A percentile compares a stretch with the other conserved stretches of the same genome.
Conservation (phyloP, 108 stramenopile species). For the Cyclostephanos tholiformis region DNA sequence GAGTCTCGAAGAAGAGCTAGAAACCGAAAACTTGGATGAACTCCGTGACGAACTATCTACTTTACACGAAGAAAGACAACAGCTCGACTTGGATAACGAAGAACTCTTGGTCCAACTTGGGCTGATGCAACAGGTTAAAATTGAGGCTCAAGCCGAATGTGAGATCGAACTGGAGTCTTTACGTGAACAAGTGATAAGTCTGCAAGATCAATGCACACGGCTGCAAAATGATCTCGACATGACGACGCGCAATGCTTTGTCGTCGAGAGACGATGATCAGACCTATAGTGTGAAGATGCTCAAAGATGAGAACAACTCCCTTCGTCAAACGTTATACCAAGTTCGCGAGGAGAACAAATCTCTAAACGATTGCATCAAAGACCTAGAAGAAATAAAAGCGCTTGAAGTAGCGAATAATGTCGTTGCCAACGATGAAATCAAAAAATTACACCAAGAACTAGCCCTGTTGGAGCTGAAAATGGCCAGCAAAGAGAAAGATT, state of each 20-base stretch:
- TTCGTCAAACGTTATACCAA: conserved; percentile 19
- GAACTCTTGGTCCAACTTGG: conserved; percentile 84
- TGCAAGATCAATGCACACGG: conserved; percentile 20
- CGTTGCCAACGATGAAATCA: conserved; percentile 21
- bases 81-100: conserved; percentile 72
- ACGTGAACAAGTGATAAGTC: conserved; percentile 31
- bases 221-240: conserved; percentile 35
- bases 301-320: conserved; percentile 21
- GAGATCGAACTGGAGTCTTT: conserved; percentile 33
- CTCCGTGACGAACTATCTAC: conserved; percentile 51
- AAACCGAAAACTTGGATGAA: conserved; percentile 33
- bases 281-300: conserved; percentile 21
- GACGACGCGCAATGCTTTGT: background rate
- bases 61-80: conserved; percentile 52
- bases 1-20: conserved; percentile 39
- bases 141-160: conserved; percentile 46
- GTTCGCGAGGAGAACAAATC: conserved; percentile 22
- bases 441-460: conserved; percentile 39
- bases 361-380: conserved; percentile 15
- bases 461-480: conserved; percentile 41
- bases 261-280: background rate
- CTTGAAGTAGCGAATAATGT: conserved; percentile 28
- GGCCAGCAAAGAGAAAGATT: conserved; percentile 41
- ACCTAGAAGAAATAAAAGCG: conserved; percentile 20
- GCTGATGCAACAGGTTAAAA: conserved; percentile 68